Conservation (phyloP, 805 yeast genomes). For the Pichia membranifaciens region DNA sequence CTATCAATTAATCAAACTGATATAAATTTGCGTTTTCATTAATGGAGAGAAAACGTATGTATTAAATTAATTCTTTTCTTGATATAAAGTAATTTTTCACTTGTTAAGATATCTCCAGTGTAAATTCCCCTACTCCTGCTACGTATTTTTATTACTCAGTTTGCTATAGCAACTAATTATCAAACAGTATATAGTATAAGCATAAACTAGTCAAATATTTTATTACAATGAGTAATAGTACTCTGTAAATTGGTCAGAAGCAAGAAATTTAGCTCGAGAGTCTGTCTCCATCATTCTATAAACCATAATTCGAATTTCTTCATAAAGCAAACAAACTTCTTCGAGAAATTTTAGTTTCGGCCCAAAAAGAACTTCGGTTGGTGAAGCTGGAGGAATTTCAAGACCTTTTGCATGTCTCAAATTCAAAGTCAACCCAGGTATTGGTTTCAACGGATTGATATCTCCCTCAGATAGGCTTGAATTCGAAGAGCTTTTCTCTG, state of each 20-base stretch:
- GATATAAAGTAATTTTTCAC: conserved; percentile 3
- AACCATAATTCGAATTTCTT: conserved; percentile 44
- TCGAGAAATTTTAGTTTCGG: conserved; percentile 34
- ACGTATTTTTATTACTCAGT: no score
- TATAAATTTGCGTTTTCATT: conserved; percentile 4
- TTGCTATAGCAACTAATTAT: no score
- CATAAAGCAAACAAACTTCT: conserved; percentile 38
- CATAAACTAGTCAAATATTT: neutral
- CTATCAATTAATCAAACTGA: conserved; percentile 39
- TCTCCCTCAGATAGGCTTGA: neutral
- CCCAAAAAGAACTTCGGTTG: conserved; percentile 30
- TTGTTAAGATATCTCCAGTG: neutral
- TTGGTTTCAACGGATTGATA: neutral
- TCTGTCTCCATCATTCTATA: conserved; percentile 63
- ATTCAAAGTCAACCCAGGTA: conserved; percentile 1
- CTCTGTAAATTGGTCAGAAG: conserved; percentile 35
- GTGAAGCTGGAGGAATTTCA: conserved; percentile 20
- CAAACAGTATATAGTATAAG: no score
- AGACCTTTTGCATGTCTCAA: conserved; percentile 7
- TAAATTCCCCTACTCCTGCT: neutral
- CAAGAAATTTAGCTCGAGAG: conserved; percentile 64
- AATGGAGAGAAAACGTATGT: conserved; percentile 9
- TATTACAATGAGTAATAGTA: conserved; percentile 17
- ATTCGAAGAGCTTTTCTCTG: neutral
- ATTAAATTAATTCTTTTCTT: conserved; percentile 10